Percentiles rank a stretch among this genome's conserved stretches.
Evolutionary conservation across 768 basidiomycete genomes (phyloP).

Genomic region (Leccinum incarnatum): DNA sequence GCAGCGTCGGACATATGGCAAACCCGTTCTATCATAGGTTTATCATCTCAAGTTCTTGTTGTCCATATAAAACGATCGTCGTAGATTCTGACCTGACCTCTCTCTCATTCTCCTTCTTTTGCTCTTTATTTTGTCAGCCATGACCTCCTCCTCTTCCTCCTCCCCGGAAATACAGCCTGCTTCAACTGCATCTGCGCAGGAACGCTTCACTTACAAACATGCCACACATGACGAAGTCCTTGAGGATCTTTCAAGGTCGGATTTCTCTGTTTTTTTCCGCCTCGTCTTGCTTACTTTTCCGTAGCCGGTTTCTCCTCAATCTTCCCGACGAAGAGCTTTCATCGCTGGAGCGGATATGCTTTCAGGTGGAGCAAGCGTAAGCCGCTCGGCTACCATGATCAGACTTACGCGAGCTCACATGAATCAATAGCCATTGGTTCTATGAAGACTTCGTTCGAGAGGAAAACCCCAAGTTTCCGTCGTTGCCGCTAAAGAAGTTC

Average conservation of each 20-base stretch:
- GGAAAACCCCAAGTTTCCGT: constrained; percentile 82
- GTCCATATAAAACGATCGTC: constrained; percentile 37
- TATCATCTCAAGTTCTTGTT: constrained; percentile 26
- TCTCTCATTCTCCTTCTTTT: constrained; percentile 33
- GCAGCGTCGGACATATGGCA: constrained; percentile 16
- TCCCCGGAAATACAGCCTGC: constrained; percentile 67
- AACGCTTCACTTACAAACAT: constrained; percentile 60
- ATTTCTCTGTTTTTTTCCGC: constrained; percentile 12
- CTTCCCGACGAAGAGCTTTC: constrained; percentile 90
- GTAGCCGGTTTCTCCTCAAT: constrained; percentile 93
- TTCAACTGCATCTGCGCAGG: constrained; percentile 37
- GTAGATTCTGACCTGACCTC: constrained; percentile 24
- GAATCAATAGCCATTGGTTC: constrained; percentile 85
- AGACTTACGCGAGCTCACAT: constrained; percentile 14
- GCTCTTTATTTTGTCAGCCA: constrained; percentile 34
- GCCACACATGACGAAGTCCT: constrained; percentile 82
- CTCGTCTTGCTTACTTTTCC: constrained; percentile 14
- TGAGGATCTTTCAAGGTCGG: constrained; percentile 85
- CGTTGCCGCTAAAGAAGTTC: constrained; percentile 87
- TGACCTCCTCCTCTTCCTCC: constrained; percentile 78
- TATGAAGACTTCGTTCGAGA: constrained; percentile 99
- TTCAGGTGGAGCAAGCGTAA: constrained; percentile 99
- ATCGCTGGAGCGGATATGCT: constrained; percentile 91
- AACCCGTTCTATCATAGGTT: constrained; percentile 24
- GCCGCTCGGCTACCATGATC: constrained; percentile 32